These are phyloP conservation scores for Cornus kousa DNA, from an alignment of 148 eudicot genomes.

Conservation along the genomic window DNA sequence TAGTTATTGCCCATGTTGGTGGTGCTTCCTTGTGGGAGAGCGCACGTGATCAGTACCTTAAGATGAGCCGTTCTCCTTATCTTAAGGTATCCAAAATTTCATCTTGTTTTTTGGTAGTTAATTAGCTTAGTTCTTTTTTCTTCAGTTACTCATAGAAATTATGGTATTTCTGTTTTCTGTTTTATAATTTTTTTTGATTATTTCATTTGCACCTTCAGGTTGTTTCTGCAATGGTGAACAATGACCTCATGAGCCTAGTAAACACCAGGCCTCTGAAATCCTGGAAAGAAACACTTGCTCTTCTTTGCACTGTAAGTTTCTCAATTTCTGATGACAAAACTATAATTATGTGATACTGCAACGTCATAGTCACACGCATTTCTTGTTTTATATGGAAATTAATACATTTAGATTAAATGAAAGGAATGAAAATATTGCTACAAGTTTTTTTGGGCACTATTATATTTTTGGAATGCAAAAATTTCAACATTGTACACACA, in stretches of 20 bases:
- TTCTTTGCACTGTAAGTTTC: conserved; percentile 87
- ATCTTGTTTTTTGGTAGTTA: conserved; percentile 4
- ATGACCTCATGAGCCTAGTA: conserved; percentile 78
- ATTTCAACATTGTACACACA: not conserved
- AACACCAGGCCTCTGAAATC: conserved; percentile 80
- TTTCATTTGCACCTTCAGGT: conserved; percentile 39
- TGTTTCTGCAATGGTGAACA: conserved; percentile 93
- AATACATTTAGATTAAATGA: not conserved
- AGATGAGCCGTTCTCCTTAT: conserved; percentile 65
- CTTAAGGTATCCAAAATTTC: conserved; percentile 54
- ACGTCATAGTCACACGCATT: not conserved
- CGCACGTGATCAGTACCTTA: conserved; percentile 78
- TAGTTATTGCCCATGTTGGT: conserved; percentile 92
- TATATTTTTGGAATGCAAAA: not conserved
- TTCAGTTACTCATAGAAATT: not conserved
- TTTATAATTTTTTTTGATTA: not conserved
- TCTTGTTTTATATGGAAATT: not conserved
- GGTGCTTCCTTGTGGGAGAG: conserved; percentile 81
- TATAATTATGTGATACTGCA: conserved; percentile 3
- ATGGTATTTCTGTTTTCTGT: not conserved
- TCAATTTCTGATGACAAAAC: not conserved
- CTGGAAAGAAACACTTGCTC: conserved; percentile 98
- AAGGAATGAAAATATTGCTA: not conserved
- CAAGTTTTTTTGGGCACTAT: not conserved
- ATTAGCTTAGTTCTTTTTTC: not conserved